phyloP scores from a whole-genome alignment of 208 protist species.

The Trypanosomatidae sp. region DNA sequence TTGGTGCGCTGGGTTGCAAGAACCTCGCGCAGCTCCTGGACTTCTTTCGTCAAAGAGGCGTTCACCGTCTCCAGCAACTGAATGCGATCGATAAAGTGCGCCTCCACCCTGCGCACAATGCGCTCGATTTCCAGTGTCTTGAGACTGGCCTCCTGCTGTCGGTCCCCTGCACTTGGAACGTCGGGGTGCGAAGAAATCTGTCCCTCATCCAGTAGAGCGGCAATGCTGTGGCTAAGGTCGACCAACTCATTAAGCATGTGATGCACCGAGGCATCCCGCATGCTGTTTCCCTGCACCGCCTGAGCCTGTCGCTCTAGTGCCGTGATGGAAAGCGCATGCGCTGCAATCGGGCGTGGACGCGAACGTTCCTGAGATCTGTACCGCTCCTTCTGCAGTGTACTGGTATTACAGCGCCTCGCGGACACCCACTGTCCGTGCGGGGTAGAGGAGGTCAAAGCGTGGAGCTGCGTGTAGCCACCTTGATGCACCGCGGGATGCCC shows the following conservation, averaged over 20 bases:
- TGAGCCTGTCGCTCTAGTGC: constrained; percentile 12
- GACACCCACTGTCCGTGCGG: constrained; percentile 7
- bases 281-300: neutral
- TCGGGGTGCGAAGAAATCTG: neutral
- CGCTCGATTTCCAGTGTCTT: constrained; percentile 82
- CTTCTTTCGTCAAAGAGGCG: constrained; percentile 30
- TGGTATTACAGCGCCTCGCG: neutral
- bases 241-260: constrained; percentile 65
- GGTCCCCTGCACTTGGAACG: constrained; percentile 11
- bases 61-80: constrained; percentile 38
- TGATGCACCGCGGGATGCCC: constrained; percentile 7
- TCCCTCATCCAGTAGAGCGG: constrained; percentile 48
- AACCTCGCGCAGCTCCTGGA: constrained; percentile 60
- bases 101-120: constrained; percentile 79
- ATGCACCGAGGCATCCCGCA: constrained; percentile 32
- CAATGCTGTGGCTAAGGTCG: constrained; percentile 66
- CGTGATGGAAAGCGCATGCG: neutral
- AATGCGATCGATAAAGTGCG: constrained; percentile 65
- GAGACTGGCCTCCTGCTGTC: constrained; percentile 44
- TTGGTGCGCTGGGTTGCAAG: constrained; percentile 67
- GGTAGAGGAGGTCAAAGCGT: constrained; percentile 11
- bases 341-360: neutral
- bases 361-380: neutral
- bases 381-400: neutral
- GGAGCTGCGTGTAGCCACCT: constrained; percentile 13